A percentile compares a stretch with the other conserved stretches of the same genome.
phyloP scores from a whole-genome alignment of 768 basidiomycete genomes.

The Russula compacta region DNA sequence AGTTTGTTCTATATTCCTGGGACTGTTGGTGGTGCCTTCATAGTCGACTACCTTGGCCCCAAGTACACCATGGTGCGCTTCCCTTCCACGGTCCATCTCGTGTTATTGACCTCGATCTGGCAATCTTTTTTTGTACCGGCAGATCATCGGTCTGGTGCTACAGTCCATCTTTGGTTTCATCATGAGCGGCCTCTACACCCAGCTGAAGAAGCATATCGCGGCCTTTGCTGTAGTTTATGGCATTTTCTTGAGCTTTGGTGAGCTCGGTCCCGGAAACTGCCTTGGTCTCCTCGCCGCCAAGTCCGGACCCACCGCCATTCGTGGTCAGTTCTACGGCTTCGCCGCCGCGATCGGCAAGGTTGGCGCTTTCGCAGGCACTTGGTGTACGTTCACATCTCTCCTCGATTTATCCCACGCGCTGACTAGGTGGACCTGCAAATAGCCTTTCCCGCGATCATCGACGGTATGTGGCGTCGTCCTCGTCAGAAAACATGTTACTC shows the following conservation, averaged over 20 bases:
- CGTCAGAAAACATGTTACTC: not conserved
- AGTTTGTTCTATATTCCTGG: slow-evolving; percentile 65
- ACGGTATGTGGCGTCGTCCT: slow-evolving; percentile 31
- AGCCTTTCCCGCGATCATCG: slow-evolving; percentile 63
- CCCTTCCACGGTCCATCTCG: not conserved
- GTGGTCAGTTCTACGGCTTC: slow-evolving; percentile 78
- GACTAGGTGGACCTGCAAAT: not conserved
- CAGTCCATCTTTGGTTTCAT: slow-evolving; percentile 79
- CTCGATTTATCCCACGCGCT: not conserved
- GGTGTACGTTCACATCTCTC: slow-evolving; percentile 40
- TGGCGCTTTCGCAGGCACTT: slow-evolving; percentile 77
- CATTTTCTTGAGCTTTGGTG: slow-evolving; percentile 83
- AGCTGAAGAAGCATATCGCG: slow-evolving; percentile 54
- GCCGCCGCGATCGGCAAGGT: slow-evolving; percentile 83
- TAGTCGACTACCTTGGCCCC: slow-evolving; percentile 67
- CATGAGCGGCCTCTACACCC: slow-evolving; percentile 74
- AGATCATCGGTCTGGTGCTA: slow-evolving; percentile 58
- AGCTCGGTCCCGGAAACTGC: slow-evolving; percentile 83
- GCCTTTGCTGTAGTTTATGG: slow-evolving; percentile 85
- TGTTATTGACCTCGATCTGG: not conserved
- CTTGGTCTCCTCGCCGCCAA: slow-evolving; percentile 82
- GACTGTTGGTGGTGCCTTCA: slow-evolving; percentile 64
- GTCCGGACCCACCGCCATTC: slow-evolving; percentile 73
- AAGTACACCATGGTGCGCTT: slow-evolving; percentile 59
- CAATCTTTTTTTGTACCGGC: slow-evolving; percentile 31